A percentile compares a stretch with the other conserved stretches of the same genome.
Evolutionary conservation across 441 rosid species (phyloP).

Genomic region (Pelargonium myrrhifolium): DNA sequence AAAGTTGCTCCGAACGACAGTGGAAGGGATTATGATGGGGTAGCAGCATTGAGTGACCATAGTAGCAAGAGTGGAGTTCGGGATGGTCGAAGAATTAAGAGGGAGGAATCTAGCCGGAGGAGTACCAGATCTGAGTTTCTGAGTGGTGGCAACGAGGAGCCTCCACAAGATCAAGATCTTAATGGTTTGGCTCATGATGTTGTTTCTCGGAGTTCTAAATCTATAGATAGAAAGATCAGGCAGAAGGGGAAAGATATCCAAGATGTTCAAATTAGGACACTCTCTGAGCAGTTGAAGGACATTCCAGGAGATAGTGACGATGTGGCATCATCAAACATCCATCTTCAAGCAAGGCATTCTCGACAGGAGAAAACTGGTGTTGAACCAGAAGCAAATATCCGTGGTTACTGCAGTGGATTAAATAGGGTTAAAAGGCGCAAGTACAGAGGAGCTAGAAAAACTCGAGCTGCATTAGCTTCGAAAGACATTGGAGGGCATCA

Average conservation of each 20-base stretch:
- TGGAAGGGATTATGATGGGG: constrained; percentile 27
- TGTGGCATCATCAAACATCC: constrained; percentile 66
- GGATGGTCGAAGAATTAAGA: constrained; percentile 55
- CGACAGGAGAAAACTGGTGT: constrained; percentile 30
- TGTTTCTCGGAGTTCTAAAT: constrained; percentile 41
- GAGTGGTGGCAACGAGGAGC: constrained; percentile 29
- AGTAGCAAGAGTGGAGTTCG: constrained; percentile 42
- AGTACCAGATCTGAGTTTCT: constrained; percentile 38
- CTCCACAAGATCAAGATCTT: constrained; percentile 28
- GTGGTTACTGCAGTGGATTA: constrained; percentile 34
- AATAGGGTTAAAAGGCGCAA: constrained; percentile 63
- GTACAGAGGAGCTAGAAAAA: constrained; percentile 61
- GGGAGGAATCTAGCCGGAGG: constrained; percentile 56
- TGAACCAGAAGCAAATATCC: constrained; percentile 32
- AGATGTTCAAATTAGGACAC: constrained; percentile 45
- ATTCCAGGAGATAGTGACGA: constrained; percentile 58
- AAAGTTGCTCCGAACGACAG: constrained; percentile 55
- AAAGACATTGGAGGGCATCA: constrained; percentile 53
- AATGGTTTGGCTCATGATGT: constrained; percentile 36
- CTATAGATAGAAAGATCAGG: constrained; percentile 44
- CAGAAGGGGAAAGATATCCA: constrained; percentile 54
- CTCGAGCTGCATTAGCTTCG: constrained; percentile 32
- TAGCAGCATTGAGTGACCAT: constrained; percentile 37
- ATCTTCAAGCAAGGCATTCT: constrained; percentile 33
- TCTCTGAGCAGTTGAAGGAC: constrained; percentile 66